Percentiles rank a stretch among this genome's conserved stretches.
Evolutionary conservation across 2,329 filamentous ascomycete species (phyloP).

Genomic region (Chaetothyriales sp.): DNA sequence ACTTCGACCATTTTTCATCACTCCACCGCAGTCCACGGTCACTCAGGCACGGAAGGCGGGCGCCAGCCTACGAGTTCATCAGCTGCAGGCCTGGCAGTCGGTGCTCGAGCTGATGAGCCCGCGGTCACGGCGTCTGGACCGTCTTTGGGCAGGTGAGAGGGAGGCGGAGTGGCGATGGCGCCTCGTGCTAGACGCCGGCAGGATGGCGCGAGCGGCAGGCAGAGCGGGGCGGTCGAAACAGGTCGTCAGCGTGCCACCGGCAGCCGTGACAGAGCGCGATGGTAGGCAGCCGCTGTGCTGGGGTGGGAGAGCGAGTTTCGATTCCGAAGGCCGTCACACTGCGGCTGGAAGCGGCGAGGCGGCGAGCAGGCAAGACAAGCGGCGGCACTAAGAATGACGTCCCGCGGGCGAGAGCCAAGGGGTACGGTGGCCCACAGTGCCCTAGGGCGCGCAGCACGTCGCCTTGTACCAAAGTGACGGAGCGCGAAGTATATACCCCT

Average conservation of each 20-base stretch:
- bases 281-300: neutral
- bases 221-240: neutral
- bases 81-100: neutral
- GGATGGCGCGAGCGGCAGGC: neutral
- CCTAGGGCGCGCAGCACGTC: neutral
- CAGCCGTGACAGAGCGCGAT: neutral
- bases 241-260: neutral
- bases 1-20: constrained; percentile 80
- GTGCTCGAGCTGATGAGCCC: constrained; percentile 4
- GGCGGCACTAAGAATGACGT: neutral
- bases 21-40: constrained; percentile 9
- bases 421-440: neutral
- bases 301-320: neutral
- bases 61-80: neutral
- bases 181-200: neutral
- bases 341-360: too few species aligned
- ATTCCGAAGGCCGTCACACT: neutral
- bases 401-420: neutral
- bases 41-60: neutral
- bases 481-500: too few species aligned
- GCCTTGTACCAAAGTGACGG: neutral
- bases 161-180: neutral
- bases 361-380: neutral
- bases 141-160: constrained; percentile 3
- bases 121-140: neutral